phyloP scores from a whole-genome alignment of 345 rosid species.

The Cardamine occulta region DNA sequence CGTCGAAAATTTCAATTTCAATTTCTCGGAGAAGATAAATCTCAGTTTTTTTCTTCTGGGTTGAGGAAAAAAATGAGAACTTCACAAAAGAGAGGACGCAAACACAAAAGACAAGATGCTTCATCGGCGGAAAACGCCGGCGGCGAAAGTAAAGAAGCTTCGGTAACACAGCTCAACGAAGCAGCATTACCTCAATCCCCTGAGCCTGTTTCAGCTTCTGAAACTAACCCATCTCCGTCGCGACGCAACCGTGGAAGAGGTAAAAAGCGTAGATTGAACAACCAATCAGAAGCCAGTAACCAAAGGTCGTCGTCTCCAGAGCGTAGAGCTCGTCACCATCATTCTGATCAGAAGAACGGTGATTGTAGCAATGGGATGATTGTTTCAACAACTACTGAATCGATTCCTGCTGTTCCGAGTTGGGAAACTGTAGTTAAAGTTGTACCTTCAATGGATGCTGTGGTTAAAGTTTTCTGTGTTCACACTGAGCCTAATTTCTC shows the following conservation, averaged over 20 bases:
- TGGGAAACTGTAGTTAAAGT: constrained; percentile 79
- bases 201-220: constrained; percentile 42
- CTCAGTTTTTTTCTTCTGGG: constrained; percentile 10
- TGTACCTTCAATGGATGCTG: constrained; percentile 86
- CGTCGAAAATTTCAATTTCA: constrained; percentile 7
- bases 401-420: constrained; percentile 51
- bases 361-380: constrained; percentile 44
- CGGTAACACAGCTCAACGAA: constrained; percentile 27
- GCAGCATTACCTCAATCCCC: constrained; percentile 34
- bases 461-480: constrained; percentile 89
- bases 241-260: constrained; percentile 58
- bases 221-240: constrained; percentile 44
- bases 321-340: constrained; percentile 40
- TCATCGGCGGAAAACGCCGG: constrained; percentile 35
- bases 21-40: background rate
- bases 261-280: constrained; percentile 46
- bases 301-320: constrained; percentile 41
- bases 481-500: constrained; percentile 95
- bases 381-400: constrained; percentile 29
- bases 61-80: constrained; percentile 14
- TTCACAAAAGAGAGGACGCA: constrained; percentile 41
- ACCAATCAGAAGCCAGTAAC: constrained; percentile 38
- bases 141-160: constrained; percentile 37
- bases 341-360: constrained; percentile 41
- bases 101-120: constrained; percentile 34